Percentiles rank a stretch among this genome's conserved stretches.
These are phyloP conservation scores for Myotisia sp. DNA, from an alignment of 2,329 filamentous ascomycete species.

Conservation along the genomic window DNA sequence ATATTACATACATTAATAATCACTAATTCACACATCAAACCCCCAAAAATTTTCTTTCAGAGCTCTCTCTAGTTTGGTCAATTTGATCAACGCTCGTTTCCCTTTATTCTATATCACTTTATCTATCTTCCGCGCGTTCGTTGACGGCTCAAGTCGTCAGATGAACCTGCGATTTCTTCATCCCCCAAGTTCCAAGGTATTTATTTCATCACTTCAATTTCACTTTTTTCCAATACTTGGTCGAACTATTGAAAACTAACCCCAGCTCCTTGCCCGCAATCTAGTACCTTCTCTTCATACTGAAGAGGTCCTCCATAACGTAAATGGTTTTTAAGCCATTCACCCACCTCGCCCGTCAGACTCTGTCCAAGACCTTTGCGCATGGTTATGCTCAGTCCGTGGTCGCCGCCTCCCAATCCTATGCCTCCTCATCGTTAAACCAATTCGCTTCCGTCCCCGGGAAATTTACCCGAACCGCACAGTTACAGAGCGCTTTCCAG, in stretches of 20 bases:
- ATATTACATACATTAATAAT: too few species aligned
- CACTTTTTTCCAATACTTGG: too few species aligned
- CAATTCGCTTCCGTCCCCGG: slow-evolving; percentile 36
- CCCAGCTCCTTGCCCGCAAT: slow-evolving; percentile 14
- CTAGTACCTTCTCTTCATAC: slow-evolving; percentile 42
- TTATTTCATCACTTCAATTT: slow-evolving; percentile 24
- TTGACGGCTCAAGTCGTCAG: slow-evolving; percentile 85
- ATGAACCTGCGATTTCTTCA: slow-evolving; percentile 84
- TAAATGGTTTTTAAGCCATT: slow-evolving; percentile 76
- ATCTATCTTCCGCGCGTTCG: slow-evolving; percentile 55
- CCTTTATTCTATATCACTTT: neutral
- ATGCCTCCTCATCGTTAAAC: slow-evolving; percentile 48
- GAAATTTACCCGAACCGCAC: slow-evolving; percentile 42
- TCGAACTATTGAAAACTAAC: neutral
- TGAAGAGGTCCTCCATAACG: slow-evolving; percentile 54
- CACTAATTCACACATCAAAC: too few species aligned
- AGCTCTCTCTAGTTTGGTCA: too few species aligned
- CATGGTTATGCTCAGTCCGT: slow-evolving; percentile 97
- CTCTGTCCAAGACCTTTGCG: slow-evolving; percentile 90
- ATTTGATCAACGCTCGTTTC: neutral
- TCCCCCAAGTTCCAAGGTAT: slow-evolving; percentile 50
- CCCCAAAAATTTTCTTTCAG: too few species aligned
- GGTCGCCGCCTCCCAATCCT: slow-evolving; percentile 83
- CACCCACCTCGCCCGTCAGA: slow-evolving; percentile 82
- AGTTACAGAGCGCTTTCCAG: slow-evolving; percentile 68